Base-by-base conservation (phyloP, 176 grass and related monocot species). In the Tillandsia fasciculata region DNA sequence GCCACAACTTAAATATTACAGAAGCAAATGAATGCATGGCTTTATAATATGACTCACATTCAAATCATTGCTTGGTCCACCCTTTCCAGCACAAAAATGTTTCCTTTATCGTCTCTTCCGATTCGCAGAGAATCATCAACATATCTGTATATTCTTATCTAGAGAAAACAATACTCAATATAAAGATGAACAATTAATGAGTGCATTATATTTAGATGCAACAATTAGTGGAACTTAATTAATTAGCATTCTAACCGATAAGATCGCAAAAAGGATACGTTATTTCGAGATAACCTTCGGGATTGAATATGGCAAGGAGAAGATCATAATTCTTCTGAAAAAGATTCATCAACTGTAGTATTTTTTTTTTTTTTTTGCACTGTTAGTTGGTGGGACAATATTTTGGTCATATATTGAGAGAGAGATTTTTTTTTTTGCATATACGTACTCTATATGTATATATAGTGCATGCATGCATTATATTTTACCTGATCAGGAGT, bases 241-340 rank as follows among this genome's bases (percentile, higher is more conserved):
- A 20, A 20, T 20, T 26, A 49, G 49, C 14, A 10, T 48, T 18
- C 33, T 42, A 42, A 42, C 33, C 4, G 4, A 6, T 42, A 42
- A 42, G 33, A 42, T 42, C 33, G n/a, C 9, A 26, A 66, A 53
- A 77, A 91, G 92, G 85, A 96, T 96, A 96, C 88, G 83, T 96
- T 87, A 96, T 96, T 77, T 96, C 92, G 3, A 96, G 83, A 88
- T 88, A 96, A 7, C 92, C 92, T 70, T 96, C 88, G 1, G 92
- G 92, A 22, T 96, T 92, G 81, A 96, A 96, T 83, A 87, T 89
- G 48, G 69, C 79, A 53, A 96, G 83, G 64, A 96, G 92, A 65
- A 92, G 69, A 58, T 87, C 86, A 13, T 91, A 85, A 71, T 96
- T 96, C 77, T 89, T 89, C 74, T 96, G 74, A 47, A 92, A 96